Evolutionary conservation across 148 eudicot genomes (phyloP), one percentile per base, ranked within the genome.

Genomic region (Vaccinium myrtillus): DNA sequence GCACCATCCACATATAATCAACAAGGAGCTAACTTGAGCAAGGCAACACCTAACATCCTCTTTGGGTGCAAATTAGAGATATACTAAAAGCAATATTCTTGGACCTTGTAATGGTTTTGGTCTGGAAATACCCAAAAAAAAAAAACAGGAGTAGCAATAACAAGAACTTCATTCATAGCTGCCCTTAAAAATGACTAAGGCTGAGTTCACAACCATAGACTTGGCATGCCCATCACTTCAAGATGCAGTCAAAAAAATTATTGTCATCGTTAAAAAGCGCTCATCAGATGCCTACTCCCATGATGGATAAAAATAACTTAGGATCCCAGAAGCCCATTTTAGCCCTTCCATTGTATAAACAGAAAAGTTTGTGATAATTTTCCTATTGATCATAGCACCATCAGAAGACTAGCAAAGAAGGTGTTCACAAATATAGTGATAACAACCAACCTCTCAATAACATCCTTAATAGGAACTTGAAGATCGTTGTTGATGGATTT

Each of bases 371-470:
- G 19, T 36, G 48, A 14, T 36, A 39, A 36, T 30, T 76, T 67
- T 67, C 74, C 16, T 9, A 67, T 67, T 27, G 36, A 27, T 27
- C 14, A 67, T 11, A 67, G 74, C 46, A 76, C 30, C 56, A 81
- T 61, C 36, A 81, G 39, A 80, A 43, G 83, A 65, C 67, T 36
- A 81, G 80, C 59, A 78, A 87, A 77, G 50, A 88, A 21, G 54
- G 81, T 25, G 53, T 53, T 63, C 16, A 13, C 63, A 70, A 80
- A 75, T 63, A 61, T 18, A 83, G 79, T 50, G 80, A 82, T 14
- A 39, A 30, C 58, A 50, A 83, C 91, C 78, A 87, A 96, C 98
- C 99, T 96, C 82, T 90, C 90, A 67, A 91, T 76, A 86, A 85
- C 91, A 87, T 90, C 89, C 78, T 81, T 89, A 75, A 93, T 90